phyloP scores from a whole-genome alignment of 2,329 filamentous ascomycete species.

The Fusarium kyushuense region DNA sequence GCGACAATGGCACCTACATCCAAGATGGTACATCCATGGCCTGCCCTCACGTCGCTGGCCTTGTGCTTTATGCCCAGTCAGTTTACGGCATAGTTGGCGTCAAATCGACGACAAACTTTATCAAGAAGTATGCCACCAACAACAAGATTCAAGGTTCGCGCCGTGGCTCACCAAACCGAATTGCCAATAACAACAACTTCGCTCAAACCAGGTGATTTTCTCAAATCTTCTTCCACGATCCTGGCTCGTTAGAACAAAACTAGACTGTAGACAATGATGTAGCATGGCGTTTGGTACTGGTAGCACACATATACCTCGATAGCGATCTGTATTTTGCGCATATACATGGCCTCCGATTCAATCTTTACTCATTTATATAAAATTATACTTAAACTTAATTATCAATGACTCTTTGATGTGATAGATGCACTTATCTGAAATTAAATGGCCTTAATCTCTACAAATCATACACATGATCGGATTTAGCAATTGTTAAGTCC shows the following conservation, averaged over 20 bases:
- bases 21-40: slow-evolving; percentile 74
- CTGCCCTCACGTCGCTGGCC: slow-evolving; percentile 69
- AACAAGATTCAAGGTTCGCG: slow-evolving; percentile 55
- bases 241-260: not conserved
- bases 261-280: not conserved
- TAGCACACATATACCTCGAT: slow-evolving; percentile 2
- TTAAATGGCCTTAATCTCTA: not conserved
- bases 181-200: slow-evolving; percentile 62
- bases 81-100: slow-evolving; percentile 55
- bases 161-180: slow-evolving; percentile 58
- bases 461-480: not conserved
- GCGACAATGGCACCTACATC: slow-evolving; percentile 56
- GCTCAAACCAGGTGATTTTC: slow-evolving; percentile 27
- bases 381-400: not conserved
- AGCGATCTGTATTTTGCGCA: slow-evolving; percentile 9
- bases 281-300: slow-evolving; percentile 24
- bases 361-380: slow-evolving; percentile 3
- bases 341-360: slow-evolving; percentile 11
- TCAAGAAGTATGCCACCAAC: slow-evolving; percentile 57
- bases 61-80: slow-evolving; percentile 63
- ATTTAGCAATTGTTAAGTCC: slow-evolving; percentile 22
- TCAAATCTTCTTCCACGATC: not conserved
- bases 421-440: not conserved
- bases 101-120: slow-evolving; percentile 54
- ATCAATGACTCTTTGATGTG: not conserved